phyloP scores from a whole-genome alignment of 768 basidiomycete species.

The Termitomyces bulborhizus region DNA sequence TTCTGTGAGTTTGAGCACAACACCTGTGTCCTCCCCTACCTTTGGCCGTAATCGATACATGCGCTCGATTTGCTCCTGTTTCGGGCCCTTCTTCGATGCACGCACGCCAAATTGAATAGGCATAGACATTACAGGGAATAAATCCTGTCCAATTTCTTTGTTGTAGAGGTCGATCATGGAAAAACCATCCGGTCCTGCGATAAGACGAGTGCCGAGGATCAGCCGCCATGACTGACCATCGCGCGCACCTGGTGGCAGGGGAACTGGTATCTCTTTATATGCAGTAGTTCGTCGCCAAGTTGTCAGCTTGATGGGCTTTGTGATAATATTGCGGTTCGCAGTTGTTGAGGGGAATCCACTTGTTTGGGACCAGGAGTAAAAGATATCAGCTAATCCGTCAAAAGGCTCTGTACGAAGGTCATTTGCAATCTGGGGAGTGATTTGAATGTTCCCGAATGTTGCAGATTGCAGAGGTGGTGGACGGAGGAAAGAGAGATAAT shows the following conservation, averaged over 20 bases:
- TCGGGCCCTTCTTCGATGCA: slow-evolving; percentile 26
- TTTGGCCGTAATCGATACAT: slow-evolving; percentile 35
- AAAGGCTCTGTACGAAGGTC: slow-evolving; percentile 81
- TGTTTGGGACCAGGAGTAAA: slow-evolving; percentile 54
- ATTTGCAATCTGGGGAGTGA: slow-evolving; percentile 85
- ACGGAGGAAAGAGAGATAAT: slow-evolving; percentile 83
- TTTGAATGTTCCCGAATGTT: slow-evolving; percentile 37
- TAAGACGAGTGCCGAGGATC: slow-evolving; percentile 39
- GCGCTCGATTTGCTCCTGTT: slow-evolving; percentile 67
- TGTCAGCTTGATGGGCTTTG: slow-evolving; percentile 58
- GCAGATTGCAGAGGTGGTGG: slow-evolving; percentile 62
- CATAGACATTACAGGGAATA: slow-evolving; percentile 65
- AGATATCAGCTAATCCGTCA: slow-evolving; percentile 52
- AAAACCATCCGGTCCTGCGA: slow-evolving; percentile 12
- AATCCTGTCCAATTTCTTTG: slow-evolving; percentile 31
- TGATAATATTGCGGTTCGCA: slow-evolving; percentile 18
- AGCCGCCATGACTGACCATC: slow-evolving; percentile 64
- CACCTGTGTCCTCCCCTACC: slow-evolving; percentile 14
- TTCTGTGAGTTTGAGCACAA: slow-evolving; percentile 52
- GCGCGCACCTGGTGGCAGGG: slow-evolving; percentile 46
- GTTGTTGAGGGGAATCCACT: slow-evolving; percentile 2
- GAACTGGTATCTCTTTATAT: slow-evolving; percentile 71
- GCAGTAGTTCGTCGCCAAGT: slow-evolving; percentile 62
- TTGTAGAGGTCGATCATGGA: slow-evolving; percentile 37
- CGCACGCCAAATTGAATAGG: slow-evolving; percentile 43